Evolutionary conservation across 768 basidiomycete genomes (phyloP), one percentile per base, ranked within the genome.

Genomic region (Leucocoprinus birnbaumii): DNA sequence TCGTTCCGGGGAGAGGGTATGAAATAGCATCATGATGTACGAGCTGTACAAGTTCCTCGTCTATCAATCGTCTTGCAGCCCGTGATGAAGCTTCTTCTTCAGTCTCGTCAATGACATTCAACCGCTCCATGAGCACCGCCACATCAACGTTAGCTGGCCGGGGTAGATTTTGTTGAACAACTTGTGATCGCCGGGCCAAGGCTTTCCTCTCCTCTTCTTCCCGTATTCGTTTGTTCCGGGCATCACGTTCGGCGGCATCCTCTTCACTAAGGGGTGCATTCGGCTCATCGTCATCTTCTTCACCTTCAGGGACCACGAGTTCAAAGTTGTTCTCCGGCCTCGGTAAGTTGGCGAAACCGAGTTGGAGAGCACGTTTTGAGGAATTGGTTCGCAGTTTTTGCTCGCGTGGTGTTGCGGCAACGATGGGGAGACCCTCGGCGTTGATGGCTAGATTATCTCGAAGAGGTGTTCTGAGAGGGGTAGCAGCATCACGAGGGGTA

Each of bases 301-400:
- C 90, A 16, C 93, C 90, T 61, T 96, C 95, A 2, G 91, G 92
- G 8, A 96, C 85, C 41, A 95, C 80, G 44, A 99, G 74, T 71
- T 98, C 95, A 62, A 98, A 98, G 69, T 98, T 96, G 68, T 98
- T 98, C 73, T 98, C 93, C 0, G 97, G 94, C 61, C 85, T 86
- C 0, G 97, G 97, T 14, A 99, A 76, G 57, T 69, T 85, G 71
- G 80, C 80, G 71, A 98, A 98, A 4, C 88, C 90, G 9, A 85
- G 82, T 61, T 88, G 79, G 49, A 98, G 79, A 0, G 88, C 84
- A 37, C 86, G 82, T 67, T 94, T 92, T 3, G 83, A 78, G 21
- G 86, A 82, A 53, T 78, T 78, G 13, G 71, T 67, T 24, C 81
- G 86, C 53, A 84, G 68, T 13, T 82, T 83, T 58, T 86, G 80